Evolutionary conservation across 2,329 filamentous ascomycete genomes (phyloP), one percentile per base, ranked within the genome.

Genomic region (Apiospora hydei): DNA sequence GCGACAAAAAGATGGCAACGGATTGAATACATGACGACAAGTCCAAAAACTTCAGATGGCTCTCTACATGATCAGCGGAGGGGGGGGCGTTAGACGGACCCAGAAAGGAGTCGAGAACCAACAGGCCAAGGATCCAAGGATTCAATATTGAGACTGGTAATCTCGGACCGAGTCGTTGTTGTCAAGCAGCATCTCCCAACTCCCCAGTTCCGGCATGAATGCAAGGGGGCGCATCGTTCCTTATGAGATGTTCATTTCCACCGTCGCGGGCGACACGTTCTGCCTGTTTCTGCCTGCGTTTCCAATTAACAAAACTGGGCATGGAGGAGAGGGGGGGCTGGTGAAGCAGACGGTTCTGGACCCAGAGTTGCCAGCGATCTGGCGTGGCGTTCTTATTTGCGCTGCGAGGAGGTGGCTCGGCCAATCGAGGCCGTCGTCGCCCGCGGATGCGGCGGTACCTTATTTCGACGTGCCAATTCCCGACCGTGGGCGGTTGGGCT

Each of bases 81-180:
- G 30, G 53, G 30, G 6, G 53, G 4, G 3, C 46, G 46, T 49
- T 49, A 18, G 46, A 49, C 30, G 46, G 46, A 49, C 30, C 53
- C 53, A 21, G 53, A 61, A 61, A 61, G 53, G 53, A 61, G 41
- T 43, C 8, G 53, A 61, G 30, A 61, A 61, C 53, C 53, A 61
- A 21, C 30, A 21, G 18, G 53, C 53, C 53, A 38, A 61, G 53
- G 21, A 21, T n/a, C 34, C 34, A 38, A 47, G 44, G 44, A 18
- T 26, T 34, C 26, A 57, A 61, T 61, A 38, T 38, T 34, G 18
- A 21, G 16, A 61, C 21, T 3, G 16, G 53, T 34, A 61, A 61
- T 61, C 53, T 61, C 53, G 53, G 53, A 61, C 53, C 53, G 53
- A 61, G 53, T 57, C 44, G 16, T 38, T 7, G 34, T 30, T 57